A percentile compares a stretch with the other conserved stretches of the same genome.
Evolutionary conservation across 2,329 filamentous ascomycete species (phyloP).

Genomic region (Cercospora berteroae): DNA sequence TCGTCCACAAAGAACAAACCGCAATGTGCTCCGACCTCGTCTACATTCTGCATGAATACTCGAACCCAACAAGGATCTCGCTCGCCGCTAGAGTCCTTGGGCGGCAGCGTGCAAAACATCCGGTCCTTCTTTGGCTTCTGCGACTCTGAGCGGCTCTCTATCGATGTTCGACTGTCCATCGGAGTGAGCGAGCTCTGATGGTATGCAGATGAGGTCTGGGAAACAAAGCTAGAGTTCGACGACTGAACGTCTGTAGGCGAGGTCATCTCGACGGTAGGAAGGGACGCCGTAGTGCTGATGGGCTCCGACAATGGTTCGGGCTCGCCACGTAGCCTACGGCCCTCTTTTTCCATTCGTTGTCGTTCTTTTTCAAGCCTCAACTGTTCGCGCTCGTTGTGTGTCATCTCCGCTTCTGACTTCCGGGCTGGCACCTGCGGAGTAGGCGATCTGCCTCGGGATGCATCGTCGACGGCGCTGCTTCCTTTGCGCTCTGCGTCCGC

Average conservation of each 20-base stretch:
- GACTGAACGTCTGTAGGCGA: constrained; percentile 1
- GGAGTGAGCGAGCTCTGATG: constrained; percentile 15
- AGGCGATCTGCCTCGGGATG: constrained; percentile 1
- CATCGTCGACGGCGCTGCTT: constrained; percentile 7
- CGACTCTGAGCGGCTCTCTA: constrained; percentile 11
- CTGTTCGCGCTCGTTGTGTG: constrained; percentile 33
- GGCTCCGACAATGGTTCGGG: background rate
- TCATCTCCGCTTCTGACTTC: constrained; percentile 29
- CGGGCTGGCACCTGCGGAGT: background rate
- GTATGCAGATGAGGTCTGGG: background rate
- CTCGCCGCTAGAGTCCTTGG: constrained; percentile 55
- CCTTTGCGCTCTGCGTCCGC: background rate
- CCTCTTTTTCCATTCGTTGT: constrained; percentile 36
- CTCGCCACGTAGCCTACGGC: constrained; percentile 34
- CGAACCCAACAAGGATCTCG: constrained; percentile 72
- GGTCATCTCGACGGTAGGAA: background rate
- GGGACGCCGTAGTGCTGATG: background rate
- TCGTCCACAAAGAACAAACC: constrained; percentile 72
- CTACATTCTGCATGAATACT: constrained; percentile 77
- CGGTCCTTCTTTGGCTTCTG: constrained; percentile 54
- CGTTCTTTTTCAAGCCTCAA: constrained; percentile 32
- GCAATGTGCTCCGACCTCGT: constrained; percentile 83
- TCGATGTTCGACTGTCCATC: constrained; percentile 18
- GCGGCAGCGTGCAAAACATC: constrained; percentile 76
- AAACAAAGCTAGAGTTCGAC: constrained; percentile 12